Conservation (phyloP, 257 asterid species). For the Solanum peruvianum region DNA sequence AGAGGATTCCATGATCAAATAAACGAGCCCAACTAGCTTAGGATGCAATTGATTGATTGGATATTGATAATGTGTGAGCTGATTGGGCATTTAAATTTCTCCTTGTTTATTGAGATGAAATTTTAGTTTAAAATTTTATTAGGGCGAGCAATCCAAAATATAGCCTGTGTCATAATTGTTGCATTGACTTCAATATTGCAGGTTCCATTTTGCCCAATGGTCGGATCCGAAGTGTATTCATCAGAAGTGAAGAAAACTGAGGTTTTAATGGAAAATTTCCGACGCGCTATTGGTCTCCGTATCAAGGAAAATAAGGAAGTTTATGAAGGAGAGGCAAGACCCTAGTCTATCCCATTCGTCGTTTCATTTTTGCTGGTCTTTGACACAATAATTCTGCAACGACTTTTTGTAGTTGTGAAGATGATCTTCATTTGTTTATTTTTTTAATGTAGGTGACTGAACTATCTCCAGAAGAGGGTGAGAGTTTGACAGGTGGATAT, state of each 20-base stretch:
- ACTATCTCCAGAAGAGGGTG: constrained; percentile 91
- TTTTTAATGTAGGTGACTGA: constrained; percentile 57
- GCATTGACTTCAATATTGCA: constrained; percentile 12
- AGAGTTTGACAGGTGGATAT: constrained; percentile 90
- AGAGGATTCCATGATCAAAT: not conserved
- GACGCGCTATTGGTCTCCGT: constrained; percentile 94
- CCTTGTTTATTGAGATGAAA: not conserved
- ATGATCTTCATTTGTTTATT: not conserved
- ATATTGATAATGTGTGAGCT: not conserved
- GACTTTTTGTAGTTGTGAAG: not conserved
- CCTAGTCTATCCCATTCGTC: not conserved
- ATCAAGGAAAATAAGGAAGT: constrained; percentile 96
- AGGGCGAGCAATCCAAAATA: not conserved
- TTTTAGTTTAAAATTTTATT: not conserved
- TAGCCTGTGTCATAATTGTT: not conserved
- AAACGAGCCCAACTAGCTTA: not conserved
- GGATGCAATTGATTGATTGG: not conserved
- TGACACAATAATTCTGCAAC: not conserved
- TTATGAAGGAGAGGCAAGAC: constrained; percentile 88
- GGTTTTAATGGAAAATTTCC: constrained; percentile 85
- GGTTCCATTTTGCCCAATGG: constrained; percentile 99
- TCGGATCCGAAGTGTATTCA: constrained; percentile 97
- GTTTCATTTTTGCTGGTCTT: not conserved
- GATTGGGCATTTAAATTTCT: not conserved
- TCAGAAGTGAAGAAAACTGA: constrained; percentile 97